These are phyloP conservation scores for Dryas drummondii DNA, from an alignment of 306 rosid genomes.

Conservation along the genomic window DNA sequence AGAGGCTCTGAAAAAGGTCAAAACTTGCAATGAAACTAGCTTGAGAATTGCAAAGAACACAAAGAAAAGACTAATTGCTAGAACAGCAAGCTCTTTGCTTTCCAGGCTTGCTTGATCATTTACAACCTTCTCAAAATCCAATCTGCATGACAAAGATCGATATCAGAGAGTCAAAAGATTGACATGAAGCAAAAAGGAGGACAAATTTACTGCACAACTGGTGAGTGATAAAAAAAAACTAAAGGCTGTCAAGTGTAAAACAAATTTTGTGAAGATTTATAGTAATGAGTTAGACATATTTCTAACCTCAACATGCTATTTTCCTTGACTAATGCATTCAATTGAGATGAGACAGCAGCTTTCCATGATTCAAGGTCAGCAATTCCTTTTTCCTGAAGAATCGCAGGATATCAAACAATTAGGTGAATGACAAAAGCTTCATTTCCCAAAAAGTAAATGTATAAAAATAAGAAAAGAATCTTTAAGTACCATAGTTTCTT, in stretches of 20 bases:
- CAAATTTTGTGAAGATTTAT: slow-evolving; percentile 9
- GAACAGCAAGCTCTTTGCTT: slow-evolving; percentile 65
- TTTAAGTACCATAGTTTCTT: slow-evolving; percentile 44
- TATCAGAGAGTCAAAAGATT: background rate
- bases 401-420: slow-evolving; percentile 17
- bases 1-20: slow-evolving; percentile 39
- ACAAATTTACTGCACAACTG: background rate
- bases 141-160: slow-evolving; percentile 38
- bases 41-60: slow-evolving; percentile 58
- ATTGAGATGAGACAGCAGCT: slow-evolving; percentile 49
- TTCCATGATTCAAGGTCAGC: slow-evolving; percentile 68
- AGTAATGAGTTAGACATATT: background rate
- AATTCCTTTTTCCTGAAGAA: slow-evolving; percentile 56
- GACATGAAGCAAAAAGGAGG: background rate
- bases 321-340: slow-evolving; percentile 57
- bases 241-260: background rate
- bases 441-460: background rate
- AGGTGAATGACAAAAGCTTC: slow-evolving; percentile 7
- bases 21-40: slow-evolving; percentile 41
- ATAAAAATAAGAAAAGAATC: background rate
- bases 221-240: no score
- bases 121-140: slow-evolving; percentile 48
- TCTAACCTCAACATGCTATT: slow-evolving; percentile 64
- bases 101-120: slow-evolving; percentile 60
- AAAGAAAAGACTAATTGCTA: slow-evolving; percentile 62